Percentiles rank a stretch among this genome's conserved stretches.
These are phyloP conservation scores for Chaetomium sp. DNA, from an alignment of 2,329 filamentous ascomycete species.

Conservation along the genomic window DNA sequence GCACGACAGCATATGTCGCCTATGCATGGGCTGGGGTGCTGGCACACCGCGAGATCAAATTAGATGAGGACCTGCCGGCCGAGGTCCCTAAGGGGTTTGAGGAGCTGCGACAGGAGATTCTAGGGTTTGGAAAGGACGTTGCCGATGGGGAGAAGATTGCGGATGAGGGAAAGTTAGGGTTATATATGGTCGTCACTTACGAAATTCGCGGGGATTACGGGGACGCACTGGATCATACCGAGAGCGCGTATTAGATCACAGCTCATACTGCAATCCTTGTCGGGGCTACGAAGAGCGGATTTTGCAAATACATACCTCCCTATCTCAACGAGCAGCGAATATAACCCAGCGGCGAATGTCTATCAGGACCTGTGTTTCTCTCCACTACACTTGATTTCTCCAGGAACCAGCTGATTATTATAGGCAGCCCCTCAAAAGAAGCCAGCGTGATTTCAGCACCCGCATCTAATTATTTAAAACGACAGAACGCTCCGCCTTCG, in stretches of 20 bases:
- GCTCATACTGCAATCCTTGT: background rate
- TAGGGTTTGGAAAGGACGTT: background rate
- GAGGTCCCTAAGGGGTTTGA: slow-evolving; percentile 2
- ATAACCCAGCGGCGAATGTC: too few relatives aligned
- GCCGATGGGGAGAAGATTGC: background rate
- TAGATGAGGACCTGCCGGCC: background rate
- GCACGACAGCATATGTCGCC: slow-evolving; percentile 1
- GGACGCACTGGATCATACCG: background rate
- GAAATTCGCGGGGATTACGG: background rate
- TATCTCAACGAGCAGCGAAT: too few relatives aligned
- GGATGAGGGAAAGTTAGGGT: slow-evolving; percentile 2
- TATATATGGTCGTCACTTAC: slow-evolving; percentile 2
- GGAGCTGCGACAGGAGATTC: slow-evolving; percentile 3
- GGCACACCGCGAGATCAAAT: background rate
- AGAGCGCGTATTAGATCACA: background rate
- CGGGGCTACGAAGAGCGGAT: background rate
- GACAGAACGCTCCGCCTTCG: too few relatives aligned
- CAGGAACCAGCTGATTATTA: too few relatives aligned
- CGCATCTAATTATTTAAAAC: too few relatives aligned
- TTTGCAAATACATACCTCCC: too few relatives aligned
- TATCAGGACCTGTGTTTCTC: too few relatives aligned
- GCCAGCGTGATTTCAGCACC: too few relatives aligned
- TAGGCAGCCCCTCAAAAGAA: too few relatives aligned
- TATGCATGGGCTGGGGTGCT: background rate
- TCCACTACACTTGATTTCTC: too few relatives aligned